phyloP scores from a whole-genome alignment of 176 grass and related monocot genomes.

The Oryza meridionalis region DNA sequence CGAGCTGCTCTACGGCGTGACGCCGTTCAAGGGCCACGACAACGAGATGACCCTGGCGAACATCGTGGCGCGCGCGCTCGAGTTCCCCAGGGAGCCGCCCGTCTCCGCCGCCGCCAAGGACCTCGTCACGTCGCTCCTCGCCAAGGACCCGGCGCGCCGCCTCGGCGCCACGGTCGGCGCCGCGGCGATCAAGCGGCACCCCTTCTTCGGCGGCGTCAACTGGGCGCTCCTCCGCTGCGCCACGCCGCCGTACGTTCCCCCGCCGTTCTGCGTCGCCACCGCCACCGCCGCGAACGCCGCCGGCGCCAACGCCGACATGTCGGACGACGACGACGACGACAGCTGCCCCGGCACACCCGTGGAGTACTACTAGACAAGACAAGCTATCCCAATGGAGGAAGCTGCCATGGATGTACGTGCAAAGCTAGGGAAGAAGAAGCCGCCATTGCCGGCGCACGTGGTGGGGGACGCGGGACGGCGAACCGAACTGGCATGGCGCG shows the following conservation, averaged over 20 bases:
- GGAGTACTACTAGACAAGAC: constrained; percentile 60
- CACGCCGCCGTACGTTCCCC: constrained; percentile 63
- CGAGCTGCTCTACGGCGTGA: constrained; percentile 88
- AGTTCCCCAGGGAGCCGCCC: constrained; percentile 78
- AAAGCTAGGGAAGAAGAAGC: not conserved
- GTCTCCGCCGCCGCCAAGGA: constrained; percentile 63
- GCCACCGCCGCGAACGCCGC: not conserved
- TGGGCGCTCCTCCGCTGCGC: constrained; percentile 89
- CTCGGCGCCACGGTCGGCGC: constrained; percentile 80
- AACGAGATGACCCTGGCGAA: constrained; percentile 91
- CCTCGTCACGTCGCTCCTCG: constrained; percentile 60
- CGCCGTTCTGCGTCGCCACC: constrained; percentile 29
- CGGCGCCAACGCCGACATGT: constrained; percentile 31
- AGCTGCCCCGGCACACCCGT: constrained; percentile 71
- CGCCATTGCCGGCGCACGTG: constrained; percentile 24
- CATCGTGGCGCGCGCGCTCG: constrained; percentile 92
- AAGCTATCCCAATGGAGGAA: not conserved
- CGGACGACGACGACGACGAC: constrained; percentile 38
- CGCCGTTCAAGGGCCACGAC: constrained; percentile 87
- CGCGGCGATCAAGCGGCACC: constrained; percentile 74
- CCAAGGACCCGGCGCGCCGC: constrained; percentile 76
- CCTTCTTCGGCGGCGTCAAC: constrained; percentile 78
- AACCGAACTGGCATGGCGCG: constrained; percentile 14
- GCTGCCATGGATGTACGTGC: not conserved
- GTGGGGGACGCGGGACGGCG: not conserved